These are phyloP conservation scores for Phytopythium vexans DNA, from an alignment of 352 stramenopile genomes.

Conservation along the genomic window DNA sequence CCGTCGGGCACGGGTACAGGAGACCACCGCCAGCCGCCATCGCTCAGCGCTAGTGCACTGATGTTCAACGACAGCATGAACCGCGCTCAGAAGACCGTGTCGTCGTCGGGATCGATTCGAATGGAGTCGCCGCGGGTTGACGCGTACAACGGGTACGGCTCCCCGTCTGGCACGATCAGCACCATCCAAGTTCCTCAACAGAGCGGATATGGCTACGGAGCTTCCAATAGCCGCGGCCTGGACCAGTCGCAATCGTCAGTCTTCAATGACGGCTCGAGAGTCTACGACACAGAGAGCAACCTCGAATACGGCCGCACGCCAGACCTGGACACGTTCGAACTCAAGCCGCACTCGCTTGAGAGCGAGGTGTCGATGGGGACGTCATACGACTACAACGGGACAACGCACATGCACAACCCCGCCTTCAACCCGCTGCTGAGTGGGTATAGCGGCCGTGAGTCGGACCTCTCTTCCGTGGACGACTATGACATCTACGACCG, in stretches of 20 bases:
- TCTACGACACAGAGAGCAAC: constrained; percentile 33
- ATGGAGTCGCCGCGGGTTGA: constrained; percentile 11
- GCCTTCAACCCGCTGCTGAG: constrained; percentile 34
- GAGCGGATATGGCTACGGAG: constrained; percentile 16
- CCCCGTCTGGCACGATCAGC: constrained; percentile 11
- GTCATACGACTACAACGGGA: constrained; percentile 39
- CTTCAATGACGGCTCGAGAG: constrained; percentile 26
- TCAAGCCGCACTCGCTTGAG: constrained; percentile 38
- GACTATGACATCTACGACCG: constrained; percentile 50
- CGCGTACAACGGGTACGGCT: constrained; percentile 36
- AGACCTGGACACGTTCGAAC: constrained; percentile 40
- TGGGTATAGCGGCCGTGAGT: constrained; percentile 41
- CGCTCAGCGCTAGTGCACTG: constrained; percentile 58
- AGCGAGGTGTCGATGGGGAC: constrained; percentile 57
- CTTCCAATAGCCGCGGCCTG: constrained; percentile 11
- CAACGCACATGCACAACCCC: constrained; percentile 25
- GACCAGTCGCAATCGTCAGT: constrained; percentile 26
- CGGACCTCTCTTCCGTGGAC: constrained; percentile 59
- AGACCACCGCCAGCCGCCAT: constrained; percentile 41
- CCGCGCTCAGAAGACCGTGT: constrained; percentile 60
- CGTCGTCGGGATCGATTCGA: constrained; percentile 48
- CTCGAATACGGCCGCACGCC: constrained; percentile 39
- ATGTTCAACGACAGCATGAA: constrained; percentile 57
- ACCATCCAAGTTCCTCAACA: constrained; percentile 21
- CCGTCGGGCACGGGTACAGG: constrained; percentile 14